Evolutionary conservation across 768 basidiomycete species (phyloP).

Genomic region (Lactarius hengduanensis): DNA sequence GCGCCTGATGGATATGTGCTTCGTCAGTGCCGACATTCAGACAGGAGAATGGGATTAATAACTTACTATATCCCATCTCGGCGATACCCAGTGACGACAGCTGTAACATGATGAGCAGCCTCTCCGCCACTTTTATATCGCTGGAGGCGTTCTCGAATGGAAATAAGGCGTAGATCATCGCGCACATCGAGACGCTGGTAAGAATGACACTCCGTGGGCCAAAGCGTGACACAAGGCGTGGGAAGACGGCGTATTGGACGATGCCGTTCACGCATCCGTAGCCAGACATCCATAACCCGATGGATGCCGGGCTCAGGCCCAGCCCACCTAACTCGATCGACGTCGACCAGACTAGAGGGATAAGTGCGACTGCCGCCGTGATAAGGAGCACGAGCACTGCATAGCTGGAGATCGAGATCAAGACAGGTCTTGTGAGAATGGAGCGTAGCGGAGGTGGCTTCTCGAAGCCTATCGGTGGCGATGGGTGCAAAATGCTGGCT

Average conservation of each 20-base stretch:
- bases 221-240: slow-evolving; percentile 36
- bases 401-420: slow-evolving; percentile 46
- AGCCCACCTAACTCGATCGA: slow-evolving; percentile 30
- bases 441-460: slow-evolving; percentile 36
- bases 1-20: slow-evolving; percentile 43
- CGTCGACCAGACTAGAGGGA: slow-evolving; percentile 47
- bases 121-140: neutral
- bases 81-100: neutral
- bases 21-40: neutral
- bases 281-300: slow-evolving; percentile 39
- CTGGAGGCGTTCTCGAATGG: slow-evolving; percentile 26
- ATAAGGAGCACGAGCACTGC: slow-evolving; percentile 44
- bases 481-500: neutral
- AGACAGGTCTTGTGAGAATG: slow-evolving; percentile 30
- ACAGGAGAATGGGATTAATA: neutral
- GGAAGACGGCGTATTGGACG: slow-evolving; percentile 40
- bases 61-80: neutral
- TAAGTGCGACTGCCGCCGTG: slow-evolving; percentile 39
- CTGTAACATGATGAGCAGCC: neutral
- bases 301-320: slow-evolving; percentile 38
- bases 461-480: neutral
- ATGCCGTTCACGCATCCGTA: slow-evolving; percentile 40
- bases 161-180: slow-evolving; percentile 32
- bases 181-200: slow-evolving; percentile 30
- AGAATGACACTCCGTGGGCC: slow-evolving; percentile 39